Evolutionary conservation across 495 filamentous ascomycete genomes (phyloP), one percentile per base, ranked within the genome.

Genomic region (Geopyxis carbonaria): DNA sequence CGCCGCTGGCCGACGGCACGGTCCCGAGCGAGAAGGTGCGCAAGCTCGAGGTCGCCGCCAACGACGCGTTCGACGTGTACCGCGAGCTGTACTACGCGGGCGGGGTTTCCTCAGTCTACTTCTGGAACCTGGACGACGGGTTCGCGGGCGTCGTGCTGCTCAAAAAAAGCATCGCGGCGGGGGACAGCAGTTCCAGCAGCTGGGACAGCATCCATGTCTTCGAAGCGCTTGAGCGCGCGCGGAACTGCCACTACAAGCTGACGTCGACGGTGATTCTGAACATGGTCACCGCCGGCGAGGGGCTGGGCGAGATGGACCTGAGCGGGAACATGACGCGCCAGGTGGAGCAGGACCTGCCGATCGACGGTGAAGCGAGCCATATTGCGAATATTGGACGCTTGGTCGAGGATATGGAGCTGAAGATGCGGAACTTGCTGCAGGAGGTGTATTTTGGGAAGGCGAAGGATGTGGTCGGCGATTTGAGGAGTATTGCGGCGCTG

Each of bases 181-280:
- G 72, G 37, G 68, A 68, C 50, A 78, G 76, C 60, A 76, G 69
- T 54, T 70, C 78, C 27, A 87, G 89, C 32, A 75, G 77, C 42
- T 99, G 89, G 89, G 91, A 99, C 59, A 89, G 80, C 48, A 94
- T 99, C 59, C 89, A 99, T 64, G 89, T 99, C 42, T 93, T 99
- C 60, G 89, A 99, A 56, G 81, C 84, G 24, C 18, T 39, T 21
- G 87, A 95, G 60, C 78, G 85, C 45, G 80, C 77, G 30, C 80
- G 89, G 45, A 79, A 73, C 51, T 80, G 82, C 44, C 86, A 93
- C 59, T 99, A 99, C 71, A 92, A 93, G 59, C 76, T 99, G 38
- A 99, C 89, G 2, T 86, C 79, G 52, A 99, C 89, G 22, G 86
- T 99, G 22, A 95, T 99, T 43, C 65, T 99, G 27, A 79, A 84